Evolutionary conservation across 2,329 filamentous ascomycete genomes (phyloP).

Genomic region (Cyphellophora attinorum): DNA sequence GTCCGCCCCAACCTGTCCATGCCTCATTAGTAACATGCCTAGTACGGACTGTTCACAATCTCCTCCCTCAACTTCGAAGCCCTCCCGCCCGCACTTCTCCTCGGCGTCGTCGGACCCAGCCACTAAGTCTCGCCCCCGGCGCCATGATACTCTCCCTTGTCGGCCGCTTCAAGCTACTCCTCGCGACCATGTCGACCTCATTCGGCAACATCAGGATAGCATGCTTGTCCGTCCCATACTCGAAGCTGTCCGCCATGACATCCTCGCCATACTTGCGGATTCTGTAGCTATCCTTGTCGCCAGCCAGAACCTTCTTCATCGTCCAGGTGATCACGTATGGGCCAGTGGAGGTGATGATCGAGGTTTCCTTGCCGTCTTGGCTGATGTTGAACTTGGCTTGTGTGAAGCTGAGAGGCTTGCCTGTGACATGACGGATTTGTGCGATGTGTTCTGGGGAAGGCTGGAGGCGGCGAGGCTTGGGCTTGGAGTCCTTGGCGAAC

Average conservation of each 20-base stretch:
- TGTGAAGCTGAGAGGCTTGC: constrained; percentile 76
- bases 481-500: constrained; percentile 87
- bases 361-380: constrained; percentile 70
- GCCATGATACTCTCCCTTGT: constrained; percentile 87
- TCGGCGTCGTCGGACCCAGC: constrained; percentile 21
- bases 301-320: constrained; percentile 75
- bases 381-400: constrained; percentile 90
- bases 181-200: constrained; percentile 95
- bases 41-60: constrained; percentile 67
- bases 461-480: constrained; percentile 80
- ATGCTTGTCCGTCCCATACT: constrained; percentile 93
- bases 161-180: constrained; percentile 72
- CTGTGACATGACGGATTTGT: constrained; percentile 95
- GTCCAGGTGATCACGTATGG: constrained; percentile 97
- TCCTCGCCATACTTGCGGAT: constrained; percentile 95
- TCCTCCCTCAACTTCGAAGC: constrained; percentile 58
- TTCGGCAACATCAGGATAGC: constrained; percentile 95
- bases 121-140: constrained; percentile 36
- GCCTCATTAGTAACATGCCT: no score
- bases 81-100: constrained; percentile 41
- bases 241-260: constrained; percentile 97
- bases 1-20: no score
- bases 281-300: constrained; percentile 77
- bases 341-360: constrained; percentile 91
- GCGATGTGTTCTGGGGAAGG: constrained; percentile 87